phyloP scores from a whole-genome alignment of 116 monocot species.

The Zostera marina region DNA sequence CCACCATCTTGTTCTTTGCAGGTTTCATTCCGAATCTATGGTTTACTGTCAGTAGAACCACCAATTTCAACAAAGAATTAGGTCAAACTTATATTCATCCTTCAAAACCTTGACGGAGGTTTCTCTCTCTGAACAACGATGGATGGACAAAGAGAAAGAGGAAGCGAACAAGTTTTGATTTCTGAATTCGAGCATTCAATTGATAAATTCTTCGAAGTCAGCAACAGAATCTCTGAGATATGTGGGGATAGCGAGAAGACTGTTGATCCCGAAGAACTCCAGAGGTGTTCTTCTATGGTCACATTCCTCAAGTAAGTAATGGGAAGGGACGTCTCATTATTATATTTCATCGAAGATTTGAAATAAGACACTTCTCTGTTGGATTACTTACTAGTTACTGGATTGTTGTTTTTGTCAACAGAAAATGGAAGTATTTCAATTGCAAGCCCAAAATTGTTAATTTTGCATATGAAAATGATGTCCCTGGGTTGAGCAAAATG shows the following conservation, averaged over 20 bases:
- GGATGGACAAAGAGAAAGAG: not conserved
- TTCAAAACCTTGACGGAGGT: too few relatives aligned
- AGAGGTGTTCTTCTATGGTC: slow-evolving; percentile 28
- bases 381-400: too few relatives aligned
- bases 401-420: slow-evolving; percentile 3
- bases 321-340: not conserved
- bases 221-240: slow-evolving; percentile 15
- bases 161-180: slow-evolving; percentile 1
- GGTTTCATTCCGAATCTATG: too few relatives aligned
- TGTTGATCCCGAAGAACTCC: slow-evolving; percentile 13
- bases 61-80: too few relatives aligned
- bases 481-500: slow-evolving; percentile 8
- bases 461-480: slow-evolving; percentile 26
- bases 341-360: not conserved
- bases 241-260: not conserved
- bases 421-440: slow-evolving; percentile 66
- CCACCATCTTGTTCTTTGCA: too few relatives aligned
- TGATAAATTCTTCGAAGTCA: slow-evolving; percentile 22
- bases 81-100: too few relatives aligned
- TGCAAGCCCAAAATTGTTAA: slow-evolving; percentile 49
- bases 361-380: not conserved
- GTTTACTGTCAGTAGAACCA: too few relatives aligned
- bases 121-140: too few relatives aligned
- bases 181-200: slow-evolving; percentile 28
- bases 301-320: slow-evolving; percentile 32